Evolutionary conservation across 352 stramenopile species (phyloP).

Genomic region (Globisporangium lucens): DNA sequence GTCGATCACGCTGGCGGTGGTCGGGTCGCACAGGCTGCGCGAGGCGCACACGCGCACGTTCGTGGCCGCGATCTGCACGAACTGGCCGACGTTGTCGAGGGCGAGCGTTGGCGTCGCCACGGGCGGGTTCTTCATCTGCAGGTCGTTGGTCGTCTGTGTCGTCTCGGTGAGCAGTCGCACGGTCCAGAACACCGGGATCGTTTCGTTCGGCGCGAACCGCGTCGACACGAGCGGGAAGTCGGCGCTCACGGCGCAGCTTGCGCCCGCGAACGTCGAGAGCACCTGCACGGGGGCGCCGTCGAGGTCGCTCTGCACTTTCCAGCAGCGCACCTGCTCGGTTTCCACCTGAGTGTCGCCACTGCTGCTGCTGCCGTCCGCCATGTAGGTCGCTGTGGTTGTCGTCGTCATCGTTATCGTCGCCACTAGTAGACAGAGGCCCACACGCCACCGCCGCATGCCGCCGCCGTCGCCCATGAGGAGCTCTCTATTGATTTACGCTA

Average conservation of each 20-base stretch:
- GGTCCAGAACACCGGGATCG: conserved; percentile 44
- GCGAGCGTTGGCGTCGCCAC: conserved; percentile 26
- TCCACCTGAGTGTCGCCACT: not conserved
- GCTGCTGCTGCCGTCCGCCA: not conserved
- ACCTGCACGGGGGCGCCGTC: conserved; percentile 17
- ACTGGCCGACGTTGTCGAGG: conserved; percentile 23
- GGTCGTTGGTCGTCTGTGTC: conserved; percentile 29
- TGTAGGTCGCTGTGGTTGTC: not conserved
- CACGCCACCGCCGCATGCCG: not conserved
- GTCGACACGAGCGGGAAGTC: conserved; percentile 28
- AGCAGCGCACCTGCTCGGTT: conserved; percentile 26
- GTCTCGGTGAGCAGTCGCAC: conserved; percentile 22
- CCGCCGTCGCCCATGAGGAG: conserved; percentile 3
- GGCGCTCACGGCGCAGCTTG: conserved; percentile 31
- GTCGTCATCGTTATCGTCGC: not conserved
- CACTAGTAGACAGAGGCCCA: not conserved
- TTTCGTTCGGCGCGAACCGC: conserved; percentile 35
- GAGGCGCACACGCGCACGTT: conserved; percentile 42
- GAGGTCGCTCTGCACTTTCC: conserved; percentile 29
- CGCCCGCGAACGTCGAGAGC: conserved; percentile 23
- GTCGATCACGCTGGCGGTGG: conserved; percentile 16
- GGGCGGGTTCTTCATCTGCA: conserved; percentile 44
- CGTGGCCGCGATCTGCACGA: conserved; percentile 45
- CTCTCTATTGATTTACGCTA: not conserved
- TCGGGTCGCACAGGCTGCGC: conserved; percentile 33